Percentiles rank a stretch among this genome's conserved stretches.
phyloP scores from a whole-genome alignment of 306 rosid species.

The Mucuna pruriens region DNA sequence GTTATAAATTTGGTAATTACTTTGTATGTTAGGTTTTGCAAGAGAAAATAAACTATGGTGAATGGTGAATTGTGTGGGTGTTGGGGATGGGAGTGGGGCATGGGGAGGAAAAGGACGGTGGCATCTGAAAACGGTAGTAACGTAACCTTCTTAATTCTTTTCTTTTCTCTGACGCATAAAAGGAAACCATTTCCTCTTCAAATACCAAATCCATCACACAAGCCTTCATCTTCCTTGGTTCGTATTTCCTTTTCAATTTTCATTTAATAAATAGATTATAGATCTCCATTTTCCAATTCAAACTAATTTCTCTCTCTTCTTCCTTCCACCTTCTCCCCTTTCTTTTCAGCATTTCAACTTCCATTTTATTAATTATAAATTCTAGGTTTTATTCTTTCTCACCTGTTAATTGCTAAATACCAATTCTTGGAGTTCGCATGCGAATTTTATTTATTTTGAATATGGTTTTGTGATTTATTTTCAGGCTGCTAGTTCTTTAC shows the following conservation, averaged over 20 bases:
- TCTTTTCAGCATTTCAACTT: not conserved
- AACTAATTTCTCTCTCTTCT: not conserved
- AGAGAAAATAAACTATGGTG: too few relatives aligned
- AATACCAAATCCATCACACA: not conserved
- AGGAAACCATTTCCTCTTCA: too few relatives aligned
- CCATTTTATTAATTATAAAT: not conserved
- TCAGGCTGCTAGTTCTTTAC: slow-evolving; percentile 37
- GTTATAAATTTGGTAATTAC: too few relatives aligned
- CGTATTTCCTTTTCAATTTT: not conserved
- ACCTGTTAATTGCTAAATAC: not conserved
- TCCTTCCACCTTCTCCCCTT: not conserved
- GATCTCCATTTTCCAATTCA: not conserved
- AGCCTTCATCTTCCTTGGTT: too few relatives aligned
- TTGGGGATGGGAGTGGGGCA: too few relatives aligned
- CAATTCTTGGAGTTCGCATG: not conserved
- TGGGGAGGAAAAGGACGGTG: not conserved
- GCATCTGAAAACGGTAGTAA: not conserved
- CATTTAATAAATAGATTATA: too few relatives aligned
- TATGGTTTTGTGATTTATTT: slow-evolving; percentile 28
- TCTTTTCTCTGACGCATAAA: not conserved
- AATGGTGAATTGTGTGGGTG: too few relatives aligned
- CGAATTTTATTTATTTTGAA: slow-evolving; percentile 17
- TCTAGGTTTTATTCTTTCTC: slow-evolving; percentile 4
- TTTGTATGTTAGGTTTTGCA: too few relatives aligned
- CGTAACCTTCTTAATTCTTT: too few relatives aligned